Conservation (phyloP, 345 rosid species). For the Nephelium lappaceum region DNA sequence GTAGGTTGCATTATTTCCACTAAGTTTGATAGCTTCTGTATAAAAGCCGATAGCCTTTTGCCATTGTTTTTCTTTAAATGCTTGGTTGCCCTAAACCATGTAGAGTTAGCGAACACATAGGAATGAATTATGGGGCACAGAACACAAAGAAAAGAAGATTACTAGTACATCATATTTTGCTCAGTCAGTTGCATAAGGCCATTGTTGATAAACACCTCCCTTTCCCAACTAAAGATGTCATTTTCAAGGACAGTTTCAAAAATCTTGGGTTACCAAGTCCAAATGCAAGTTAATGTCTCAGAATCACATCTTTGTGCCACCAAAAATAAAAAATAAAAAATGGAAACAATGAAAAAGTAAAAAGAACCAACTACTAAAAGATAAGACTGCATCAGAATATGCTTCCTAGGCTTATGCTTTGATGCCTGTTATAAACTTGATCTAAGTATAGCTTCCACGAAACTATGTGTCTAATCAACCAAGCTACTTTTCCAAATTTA, state of each 20-base stretch:
- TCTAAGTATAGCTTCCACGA: neutral
- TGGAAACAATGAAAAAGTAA: neutral
- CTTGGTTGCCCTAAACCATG: constrained; percentile 80
- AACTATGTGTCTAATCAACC: neutral
- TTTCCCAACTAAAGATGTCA: neutral
- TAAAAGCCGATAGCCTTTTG: constrained; percentile 80
- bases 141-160: neutral
- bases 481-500: neutral
- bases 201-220: neutral
- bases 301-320: too few relatives aligned
- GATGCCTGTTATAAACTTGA: neutral
- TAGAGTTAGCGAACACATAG: constrained; percentile 10
- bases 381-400: neutral
- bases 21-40: constrained; percentile 87
- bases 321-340: too few relatives aligned
- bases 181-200: neutral
- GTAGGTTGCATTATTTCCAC: constrained; percentile 78
- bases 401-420: neutral
- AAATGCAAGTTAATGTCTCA: neutral
- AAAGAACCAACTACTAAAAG: too few relatives aligned
- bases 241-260: neutral
- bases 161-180: neutral
- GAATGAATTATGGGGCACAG: constrained; percentile 1
- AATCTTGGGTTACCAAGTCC: neutral
- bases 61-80: constrained; percentile 86